A percentile compares a stretch with the other conserved stretches of the same genome.
phyloP scores from a whole-genome alignment of 306 rosid species.

The Quercus alba region DNA sequence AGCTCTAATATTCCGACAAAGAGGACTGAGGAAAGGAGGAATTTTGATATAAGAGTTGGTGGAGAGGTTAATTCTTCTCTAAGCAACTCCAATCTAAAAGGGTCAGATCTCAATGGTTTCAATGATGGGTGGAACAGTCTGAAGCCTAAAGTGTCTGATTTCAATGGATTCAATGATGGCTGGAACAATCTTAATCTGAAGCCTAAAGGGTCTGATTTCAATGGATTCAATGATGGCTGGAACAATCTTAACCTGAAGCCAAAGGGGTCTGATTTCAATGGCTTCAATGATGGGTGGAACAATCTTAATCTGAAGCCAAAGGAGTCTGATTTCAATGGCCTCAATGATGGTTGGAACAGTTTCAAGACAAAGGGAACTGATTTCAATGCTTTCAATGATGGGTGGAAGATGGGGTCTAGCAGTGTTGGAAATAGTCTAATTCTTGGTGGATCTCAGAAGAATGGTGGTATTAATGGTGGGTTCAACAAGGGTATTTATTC shows the following conservation, averaged over 20 bases:
- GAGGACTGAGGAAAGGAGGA: slow-evolving; percentile 55
- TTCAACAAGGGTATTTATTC: slow-evolving; percentile 79
- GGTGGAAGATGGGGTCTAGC: slow-evolving; percentile 37
- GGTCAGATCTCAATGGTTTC: slow-evolving; percentile 40
- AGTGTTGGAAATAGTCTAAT: slow-evolving; percentile 10
- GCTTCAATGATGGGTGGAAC: not conserved
- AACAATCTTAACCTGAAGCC: not conserved
- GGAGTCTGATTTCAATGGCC: slow-evolving; percentile 27
- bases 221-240: slow-evolving; percentile 9
- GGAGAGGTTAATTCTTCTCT: slow-evolving; percentile 53
- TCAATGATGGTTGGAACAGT: slow-evolving; percentile 31
- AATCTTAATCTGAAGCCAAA: slow-evolving; percentile 22
- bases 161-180: not conserved
- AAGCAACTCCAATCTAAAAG: slow-evolving; percentile 24
- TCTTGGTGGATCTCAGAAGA: slow-evolving; percentile 34
- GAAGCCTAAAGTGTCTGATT: not conserved
- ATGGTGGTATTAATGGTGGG: slow-evolving; percentile 43
- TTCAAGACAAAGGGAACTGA: slow-evolving; percentile 19
- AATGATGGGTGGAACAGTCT: slow-evolving; percentile 2
- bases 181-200: slow-evolving; percentile 27
- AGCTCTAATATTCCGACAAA: slow-evolving; percentile 46
- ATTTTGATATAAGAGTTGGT: slow-evolving; percentile 81
- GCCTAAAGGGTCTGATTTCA: slow-evolving; percentile 14
- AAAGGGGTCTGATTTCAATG: not conserved
- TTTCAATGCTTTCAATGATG: slow-evolving; percentile 27